Evolutionary conservation across 2,329 filamentous ascomycete genomes (phyloP).

Genomic region (Colletotrichum agaves): DNA sequence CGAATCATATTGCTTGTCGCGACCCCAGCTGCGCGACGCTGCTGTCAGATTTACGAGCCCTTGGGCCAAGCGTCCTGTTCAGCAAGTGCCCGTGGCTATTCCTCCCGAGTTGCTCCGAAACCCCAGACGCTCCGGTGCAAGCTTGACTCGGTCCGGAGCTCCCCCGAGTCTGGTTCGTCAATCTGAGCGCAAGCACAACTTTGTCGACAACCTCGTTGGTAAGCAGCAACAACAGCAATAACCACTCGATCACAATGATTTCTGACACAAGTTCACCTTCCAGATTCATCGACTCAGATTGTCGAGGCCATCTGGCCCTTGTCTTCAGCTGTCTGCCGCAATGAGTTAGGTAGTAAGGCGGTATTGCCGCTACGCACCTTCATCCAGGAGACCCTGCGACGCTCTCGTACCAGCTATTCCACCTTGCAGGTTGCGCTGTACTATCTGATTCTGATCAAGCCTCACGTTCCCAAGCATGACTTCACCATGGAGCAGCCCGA

Average conservation of each 20-base stretch:
- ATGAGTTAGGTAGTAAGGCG: conserved; percentile 76
- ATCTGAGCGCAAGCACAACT: conserved; percentile 91
- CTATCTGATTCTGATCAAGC: conserved; percentile 93
- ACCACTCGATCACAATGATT: conserved; percentile 31
- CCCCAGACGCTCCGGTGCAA: conserved; percentile 66
- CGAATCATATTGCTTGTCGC: conserved; percentile 55
- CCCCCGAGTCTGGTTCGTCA: conserved; percentile 86
- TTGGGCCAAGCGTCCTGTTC: conserved; percentile 44
- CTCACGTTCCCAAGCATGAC: conserved; percentile 83
- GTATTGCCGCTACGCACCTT: conserved; percentile 93
- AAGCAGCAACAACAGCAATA: conserved; percentile 63
- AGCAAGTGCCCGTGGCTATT: conserved; percentile 49
- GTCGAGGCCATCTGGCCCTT: conserved; percentile 97
- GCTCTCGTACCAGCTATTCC: conserved; percentile 96
- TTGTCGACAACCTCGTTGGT: conserved; percentile 98
- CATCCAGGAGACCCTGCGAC: conserved; percentile 95
- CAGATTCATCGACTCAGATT: conserved; percentile 97
- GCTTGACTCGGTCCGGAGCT: conserved; percentile 59
- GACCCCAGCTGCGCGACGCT: conserved; percentile 47
- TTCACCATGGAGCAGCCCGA: conserved; percentile 87
- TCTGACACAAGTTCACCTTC: conserved; percentile 46
- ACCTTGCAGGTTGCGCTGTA: conserved; percentile 97
- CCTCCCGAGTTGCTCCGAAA: conserved; percentile 73
- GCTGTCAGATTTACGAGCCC: conserved; percentile 43
- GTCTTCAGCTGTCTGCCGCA: conserved; percentile 81